Evolutionary conservation across 805 yeast genomes (phyloP).

Genomic region (Teunomyces stri): DNA sequence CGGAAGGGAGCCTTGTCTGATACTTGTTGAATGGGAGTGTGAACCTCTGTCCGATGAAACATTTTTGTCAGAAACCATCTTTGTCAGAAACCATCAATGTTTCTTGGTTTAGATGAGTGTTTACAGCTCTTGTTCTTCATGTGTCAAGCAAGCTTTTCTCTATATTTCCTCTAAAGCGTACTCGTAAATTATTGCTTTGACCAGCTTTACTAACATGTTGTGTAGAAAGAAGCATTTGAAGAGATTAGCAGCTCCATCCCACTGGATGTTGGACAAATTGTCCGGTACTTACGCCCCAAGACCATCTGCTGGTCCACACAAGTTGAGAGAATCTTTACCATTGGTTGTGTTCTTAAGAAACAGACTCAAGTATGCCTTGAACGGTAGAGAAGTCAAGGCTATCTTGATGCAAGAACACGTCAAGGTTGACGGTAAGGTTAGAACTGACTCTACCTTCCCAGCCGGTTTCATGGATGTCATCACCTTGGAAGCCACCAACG

Average conservation of each 20-base stretch:
- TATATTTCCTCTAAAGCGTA: neutral
- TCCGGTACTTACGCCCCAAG: slow-evolving; percentile 36
- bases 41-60: slow-evolving; percentile 3
- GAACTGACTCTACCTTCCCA: no score
- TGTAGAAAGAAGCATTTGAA: slow-evolving; percentile 34
- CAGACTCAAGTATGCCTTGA: slow-evolving; percentile 26
- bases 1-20: slow-evolving; percentile 53
- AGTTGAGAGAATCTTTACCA: slow-evolving; percentile 35
- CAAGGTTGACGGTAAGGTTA: no score
- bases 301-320: slow-evolving; percentile 35
- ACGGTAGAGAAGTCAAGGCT: no score
- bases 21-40: slow-evolving; percentile 20
- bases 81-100: neutral
- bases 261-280: slow-evolving; percentile 39
- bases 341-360: slow-evolving; percentile 32
- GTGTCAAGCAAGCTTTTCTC: neutral
- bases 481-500: no score
- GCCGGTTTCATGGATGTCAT: no score
- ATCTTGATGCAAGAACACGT: no score
- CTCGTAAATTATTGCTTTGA: slow-evolving; percentile 3
- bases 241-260: slow-evolving; percentile 38
- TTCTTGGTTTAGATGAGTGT: neutral
- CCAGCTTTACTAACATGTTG: slow-evolving; percentile 12
- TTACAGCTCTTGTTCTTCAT: neutral
- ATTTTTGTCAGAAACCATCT: no score